Evolutionary conservation across 768 basidiomycete genomes (phyloP).

Genomic region (Candolleomyces eurysporus): DNA sequence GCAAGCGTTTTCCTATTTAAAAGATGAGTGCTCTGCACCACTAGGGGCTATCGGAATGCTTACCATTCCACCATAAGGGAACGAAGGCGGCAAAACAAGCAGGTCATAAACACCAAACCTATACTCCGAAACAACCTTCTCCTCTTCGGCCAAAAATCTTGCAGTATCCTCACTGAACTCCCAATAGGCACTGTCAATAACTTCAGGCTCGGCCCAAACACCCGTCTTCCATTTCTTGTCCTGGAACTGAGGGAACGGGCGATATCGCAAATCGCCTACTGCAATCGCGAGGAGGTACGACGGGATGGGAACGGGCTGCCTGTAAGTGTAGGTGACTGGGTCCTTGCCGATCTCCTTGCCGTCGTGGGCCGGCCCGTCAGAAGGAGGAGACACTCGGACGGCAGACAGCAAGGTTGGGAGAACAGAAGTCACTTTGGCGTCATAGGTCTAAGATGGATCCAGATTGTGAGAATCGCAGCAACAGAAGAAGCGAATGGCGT

Average conservation of each 20-base stretch:
- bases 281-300: constrained; percentile 83
- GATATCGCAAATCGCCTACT: constrained; percentile 77
- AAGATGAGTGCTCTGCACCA: background rate
- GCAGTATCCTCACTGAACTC: constrained; percentile 89
- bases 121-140: constrained; percentile 73
- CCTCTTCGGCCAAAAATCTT: constrained; percentile 72
- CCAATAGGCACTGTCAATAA: constrained; percentile 71
- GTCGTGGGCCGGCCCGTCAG: constrained; percentile 66
- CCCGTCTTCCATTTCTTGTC: constrained; percentile 81
- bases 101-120: constrained; percentile 87
- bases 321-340: constrained; percentile 68
- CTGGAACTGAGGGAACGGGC: constrained; percentile 72
- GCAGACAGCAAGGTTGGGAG: constrained; percentile 89
- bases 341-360: constrained; percentile 77
- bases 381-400: constrained; percentile 71
- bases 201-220: constrained; percentile 66
- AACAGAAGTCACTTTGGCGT: constrained; percentile 72
- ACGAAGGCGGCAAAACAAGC: constrained; percentile 84
- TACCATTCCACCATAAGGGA: constrained; percentile 92
- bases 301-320: constrained; percentile 85
- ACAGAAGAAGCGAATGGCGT: background rate
- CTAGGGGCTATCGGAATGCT: constrained; percentile 15
- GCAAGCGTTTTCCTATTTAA: constrained; percentile 81
- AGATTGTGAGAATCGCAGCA: background rate
- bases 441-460: constrained; percentile 61